Conservation (phyloP, 176 grass and related monocot genomes). For the Oryza meridionalis region DNA sequence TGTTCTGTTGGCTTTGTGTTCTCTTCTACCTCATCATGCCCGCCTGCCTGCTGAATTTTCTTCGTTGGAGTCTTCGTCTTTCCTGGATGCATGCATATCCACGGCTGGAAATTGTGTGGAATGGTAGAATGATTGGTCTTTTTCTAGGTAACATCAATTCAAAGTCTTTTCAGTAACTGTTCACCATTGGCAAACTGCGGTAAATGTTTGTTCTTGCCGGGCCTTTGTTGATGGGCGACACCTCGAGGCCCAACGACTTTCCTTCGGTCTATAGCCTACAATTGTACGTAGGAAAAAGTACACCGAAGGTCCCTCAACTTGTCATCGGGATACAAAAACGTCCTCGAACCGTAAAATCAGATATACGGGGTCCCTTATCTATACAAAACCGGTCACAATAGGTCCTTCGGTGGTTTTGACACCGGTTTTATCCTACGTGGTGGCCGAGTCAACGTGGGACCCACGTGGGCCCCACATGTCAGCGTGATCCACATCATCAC, state of each 20-base stretch:
- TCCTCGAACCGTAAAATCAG: too few relatives aligned
- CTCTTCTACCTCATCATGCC: neutral
- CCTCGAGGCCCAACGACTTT: conserved; percentile 34
- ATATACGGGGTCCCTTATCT: too few relatives aligned
- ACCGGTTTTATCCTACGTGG: too few relatives aligned
- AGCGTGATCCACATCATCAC: too few relatives aligned
- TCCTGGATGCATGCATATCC: conserved; percentile 23
- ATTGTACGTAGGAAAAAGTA: too few relatives aligned
- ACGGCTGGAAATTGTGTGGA: neutral
- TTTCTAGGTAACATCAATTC: conserved; percentile 1
- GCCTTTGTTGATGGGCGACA: conserved; percentile 28
- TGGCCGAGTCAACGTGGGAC: too few relatives aligned
- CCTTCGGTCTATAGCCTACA: neutral
- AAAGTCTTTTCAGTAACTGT: conserved; percentile 34
- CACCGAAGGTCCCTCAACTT: too few relatives aligned
- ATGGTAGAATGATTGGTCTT: conserved; percentile 18
- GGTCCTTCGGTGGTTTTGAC: too few relatives aligned
- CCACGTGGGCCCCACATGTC: too few relatives aligned
- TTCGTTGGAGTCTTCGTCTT: neutral
- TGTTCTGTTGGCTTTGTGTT: neutral
- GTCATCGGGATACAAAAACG: too few relatives aligned
- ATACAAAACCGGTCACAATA: too few relatives aligned
- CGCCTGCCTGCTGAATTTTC: too few relatives aligned
- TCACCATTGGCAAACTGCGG: conserved; percentile 38
- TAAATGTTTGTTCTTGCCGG: conserved; percentile 57